These are phyloP conservation scores for Hypoxylon rickii DNA, from an alignment of 495 filamentous ascomycete species.

Conservation along the genomic window DNA sequence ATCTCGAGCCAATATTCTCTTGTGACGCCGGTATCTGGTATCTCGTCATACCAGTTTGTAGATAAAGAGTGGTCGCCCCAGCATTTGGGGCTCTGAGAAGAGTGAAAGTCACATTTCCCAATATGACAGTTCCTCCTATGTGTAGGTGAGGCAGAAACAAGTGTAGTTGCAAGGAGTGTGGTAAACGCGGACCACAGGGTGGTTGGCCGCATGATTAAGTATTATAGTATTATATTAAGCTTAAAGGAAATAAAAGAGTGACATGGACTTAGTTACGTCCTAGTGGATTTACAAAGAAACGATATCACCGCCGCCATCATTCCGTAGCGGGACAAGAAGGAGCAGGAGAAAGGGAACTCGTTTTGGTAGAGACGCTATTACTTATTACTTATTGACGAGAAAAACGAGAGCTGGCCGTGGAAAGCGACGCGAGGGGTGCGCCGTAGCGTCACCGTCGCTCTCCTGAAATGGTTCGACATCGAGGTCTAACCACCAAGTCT, in stretches of 20 bases:
- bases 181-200: slow-evolving; percentile 12
- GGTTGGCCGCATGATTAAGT: slow-evolving; percentile 17
- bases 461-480: slow-evolving; percentile 1
- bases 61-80: slow-evolving; percentile 37
- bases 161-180: slow-evolving; percentile 12
- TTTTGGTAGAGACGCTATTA: slow-evolving; percentile 1
- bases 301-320: neutral
- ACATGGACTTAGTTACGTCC: slow-evolving; percentile 11
- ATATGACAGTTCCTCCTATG: slow-evolving; percentile 16
- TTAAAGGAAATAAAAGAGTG: slow-evolving; percentile 16
- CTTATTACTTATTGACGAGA: neutral
- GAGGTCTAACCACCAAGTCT: slow-evolving; percentile 15
- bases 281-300: slow-evolving; percentile 1
- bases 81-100: slow-evolving; percentile 25
- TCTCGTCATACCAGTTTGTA: slow-evolving; percentile 38
- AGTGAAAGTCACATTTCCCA: slow-evolving; percentile 29
- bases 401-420: neutral
- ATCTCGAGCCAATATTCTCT: slow-evolving; percentile 49
- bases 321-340: neutral
- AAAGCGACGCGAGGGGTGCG: neutral
- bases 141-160: slow-evolving; percentile 12
- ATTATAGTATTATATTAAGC: slow-evolving; percentile 16
- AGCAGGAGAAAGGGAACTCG: neutral
- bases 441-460: slow-evolving; percentile 4
- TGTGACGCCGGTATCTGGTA: slow-evolving; percentile 47